Base-by-base conservation (phyloP, 371 early-diverging fungal species). In the Mortierella sp. region DNA sequence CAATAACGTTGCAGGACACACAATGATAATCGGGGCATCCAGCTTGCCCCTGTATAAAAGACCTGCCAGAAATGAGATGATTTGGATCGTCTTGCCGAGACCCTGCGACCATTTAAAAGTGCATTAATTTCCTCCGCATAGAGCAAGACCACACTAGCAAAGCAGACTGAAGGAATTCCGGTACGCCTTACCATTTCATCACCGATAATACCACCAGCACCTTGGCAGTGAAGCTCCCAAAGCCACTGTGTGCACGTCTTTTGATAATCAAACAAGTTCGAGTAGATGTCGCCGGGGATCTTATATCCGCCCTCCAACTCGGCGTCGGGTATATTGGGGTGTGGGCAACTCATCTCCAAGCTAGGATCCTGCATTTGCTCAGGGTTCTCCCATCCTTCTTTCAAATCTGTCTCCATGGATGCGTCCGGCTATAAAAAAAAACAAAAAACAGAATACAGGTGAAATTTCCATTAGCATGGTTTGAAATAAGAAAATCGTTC, bases 61-160 rank as follows among this genome's bases (percentile, higher is more conserved):
- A 41, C 85, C 89, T 3, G 92, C 83, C 23, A 99, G 72, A 66
- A 95, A 96, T 4, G 95, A 81, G 42, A 95, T 90, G 4, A 94
- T 86, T 75, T 99, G 99, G 23, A 99, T 88, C 0, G 99, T 99
- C 73, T 99, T 99, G 11, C 99, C 99, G 2, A 99, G 78, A 1
- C 99, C 99, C 92, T 90, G 32, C 8, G 30, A 24, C 17, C 43
- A 28, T 34, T 53, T 31, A 39, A 11, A 21, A 39, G 19, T 39
- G 26, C 17, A 15, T 37, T 23, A 43, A 19, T 27, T 3, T 24
- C 12, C 46, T 5, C 21, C 2, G 11, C 19, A 19, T 4, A 41
- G n/a, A n/a, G 11, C 8, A n/a, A 43, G 6, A 24, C 15, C 39
- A 41, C 31, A 23, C 31, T 32, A 14, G 27, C 19, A 43, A 15